A percentile compares a stretch with the other conserved stretches of the same genome.
phyloP scores from a whole-genome alignment of 2,329 filamentous ascomycete species.

The Cordyceps cicadae region DNA sequence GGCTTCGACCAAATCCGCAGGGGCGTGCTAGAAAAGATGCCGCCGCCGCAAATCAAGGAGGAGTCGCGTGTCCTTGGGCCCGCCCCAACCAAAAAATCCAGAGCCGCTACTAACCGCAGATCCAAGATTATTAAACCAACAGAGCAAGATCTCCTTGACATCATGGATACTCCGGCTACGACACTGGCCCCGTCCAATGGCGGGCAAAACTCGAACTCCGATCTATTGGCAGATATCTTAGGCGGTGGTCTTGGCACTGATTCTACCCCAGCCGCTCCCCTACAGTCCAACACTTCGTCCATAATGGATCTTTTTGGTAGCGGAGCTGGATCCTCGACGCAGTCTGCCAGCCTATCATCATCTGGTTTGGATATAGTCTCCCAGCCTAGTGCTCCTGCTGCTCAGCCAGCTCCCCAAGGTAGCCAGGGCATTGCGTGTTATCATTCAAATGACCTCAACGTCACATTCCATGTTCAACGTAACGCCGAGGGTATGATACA shows the following conservation, averaged over 20 bases:
- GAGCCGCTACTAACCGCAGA: constrained; percentile 65
- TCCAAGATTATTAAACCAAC: constrained; percentile 72
- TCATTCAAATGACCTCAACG: constrained; percentile 72
- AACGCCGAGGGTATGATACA: constrained; percentile 73
- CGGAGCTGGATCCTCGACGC: constrained; percentile 30
- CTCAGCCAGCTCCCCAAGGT: constrained; percentile 31
- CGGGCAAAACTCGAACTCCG: constrained; percentile 62
- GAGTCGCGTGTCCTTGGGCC: constrained; percentile 86
- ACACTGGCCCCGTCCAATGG: constrained; percentile 41
- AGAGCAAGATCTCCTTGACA: constrained; percentile 85
- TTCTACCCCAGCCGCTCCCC: constrained; percentile 31
- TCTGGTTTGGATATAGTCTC: constrained; percentile 41
- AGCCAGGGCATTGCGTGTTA: constrained; percentile 62
- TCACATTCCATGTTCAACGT: constrained; percentile 78
- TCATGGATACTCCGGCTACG: constrained; percentile 68
- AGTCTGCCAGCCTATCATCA: constrained; percentile 31
- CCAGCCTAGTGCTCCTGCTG: constrained; percentile 37
- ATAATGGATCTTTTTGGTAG: constrained; percentile 85
- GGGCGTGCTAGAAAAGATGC: constrained; percentile 96
- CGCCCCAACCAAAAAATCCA: constrained; percentile 56
- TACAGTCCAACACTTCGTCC: constrained; percentile 51
- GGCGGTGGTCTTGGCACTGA: constrained; percentile 56
- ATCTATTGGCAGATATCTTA: constrained; percentile 85
- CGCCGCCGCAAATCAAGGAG: constrained; percentile 91
- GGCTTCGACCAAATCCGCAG: constrained; percentile 76